Conservation (phyloP, 106 monocot species). For the Xerophyta viscosa region DNA sequence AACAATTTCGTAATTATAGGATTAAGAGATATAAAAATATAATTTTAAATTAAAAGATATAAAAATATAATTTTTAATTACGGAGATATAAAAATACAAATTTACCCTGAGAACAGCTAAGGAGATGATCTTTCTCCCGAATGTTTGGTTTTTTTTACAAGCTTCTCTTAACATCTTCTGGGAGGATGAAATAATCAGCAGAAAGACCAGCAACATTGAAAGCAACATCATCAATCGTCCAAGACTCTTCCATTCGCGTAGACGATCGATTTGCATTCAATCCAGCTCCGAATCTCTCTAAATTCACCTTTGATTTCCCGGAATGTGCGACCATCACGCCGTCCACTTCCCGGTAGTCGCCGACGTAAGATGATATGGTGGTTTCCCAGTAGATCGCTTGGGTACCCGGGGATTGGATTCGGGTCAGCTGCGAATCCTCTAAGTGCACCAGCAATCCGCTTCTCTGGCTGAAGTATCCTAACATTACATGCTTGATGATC, state of each 20-base stretch:
- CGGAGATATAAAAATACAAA: too few species aligned
- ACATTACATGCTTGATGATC: slow-evolving; percentile 61
- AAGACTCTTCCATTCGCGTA: slow-evolving; percentile 74
- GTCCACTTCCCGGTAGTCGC: slow-evolving; percentile 52
- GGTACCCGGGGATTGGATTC: slow-evolving; percentile 43
- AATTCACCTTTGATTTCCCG: slow-evolving; percentile 39
- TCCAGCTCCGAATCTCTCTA: slow-evolving; percentile 51
- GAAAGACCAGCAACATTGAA: slow-evolving; percentile 74
- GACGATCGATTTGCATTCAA: slow-evolving; percentile 12
- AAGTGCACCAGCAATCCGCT: slow-evolving; percentile 65
- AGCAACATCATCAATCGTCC: slow-evolving; percentile 74
- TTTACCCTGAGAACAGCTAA: too few species aligned
- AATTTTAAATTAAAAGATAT: too few species aligned
- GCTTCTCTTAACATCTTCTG: slow-evolving; percentile 31
- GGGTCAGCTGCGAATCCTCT: slow-evolving; percentile 69
- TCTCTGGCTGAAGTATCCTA: slow-evolving; percentile 79
- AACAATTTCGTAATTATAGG: too few species aligned
- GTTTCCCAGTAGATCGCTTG: slow-evolving; percentile 73
- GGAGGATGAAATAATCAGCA: slow-evolving; percentile 59
- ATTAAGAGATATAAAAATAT: too few species aligned
- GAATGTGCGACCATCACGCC: slow-evolving; percentile 55
- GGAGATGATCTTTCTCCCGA: too few species aligned
- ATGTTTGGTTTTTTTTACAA: background rate
- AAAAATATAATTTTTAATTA: too few species aligned
- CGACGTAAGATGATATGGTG: slow-evolving; percentile 41